Evolutionary conservation across 257 asterid genomes (phyloP), one percentile per base, ranked within the genome.

Genomic region (Scutellaria galericulata): DNA sequence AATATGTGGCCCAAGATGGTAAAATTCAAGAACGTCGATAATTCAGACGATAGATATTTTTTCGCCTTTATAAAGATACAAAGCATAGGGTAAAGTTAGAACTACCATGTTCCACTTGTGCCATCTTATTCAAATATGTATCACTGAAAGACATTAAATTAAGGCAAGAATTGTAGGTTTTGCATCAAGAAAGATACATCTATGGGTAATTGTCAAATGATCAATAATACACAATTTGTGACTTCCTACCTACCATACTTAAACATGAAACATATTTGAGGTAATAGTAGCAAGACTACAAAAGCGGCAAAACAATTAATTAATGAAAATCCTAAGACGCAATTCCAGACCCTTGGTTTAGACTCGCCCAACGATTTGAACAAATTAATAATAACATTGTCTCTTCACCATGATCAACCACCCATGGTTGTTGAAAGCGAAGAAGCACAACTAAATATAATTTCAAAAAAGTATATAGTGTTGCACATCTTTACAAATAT

Each of bases 161-260:
- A 46, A 46, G 52, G 52, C n/a, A 31, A 31, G 37, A 31, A 31
- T 31, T 31, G 12, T 44, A 44, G 48, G 10, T 1, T 27, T 53
- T 1, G 35, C 24, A 44, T 47, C 45, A 47, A 27, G 20, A 64
- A 7, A 65, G 7, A 65, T 27, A 47, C 9, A 13, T 46, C 7
- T 20, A 20, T 39, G 8, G 51, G 31, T 35, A 5, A 41, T 46
- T 3, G 40, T 48, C 47, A 59, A 54, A 53, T 52, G 18, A 58
- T 24, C 15, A 60, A 24, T 18, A 62, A 22, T n/a, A 6, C 11
- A 50, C 48, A n/a, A 15, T 9, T 51, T 62, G 42, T 52, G 61
- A 59, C 47, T 12, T 59, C 52, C 71, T 45, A 51, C 70, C 55
- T 37, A 48, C 41, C 54, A 37, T 55, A n/a, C 27, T 11, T 51